Evolutionary conservation across 257 asterid genomes (phyloP), one percentile per base, ranked within the genome.

Genomic region (Lithospermum erythrorhizon): DNA sequence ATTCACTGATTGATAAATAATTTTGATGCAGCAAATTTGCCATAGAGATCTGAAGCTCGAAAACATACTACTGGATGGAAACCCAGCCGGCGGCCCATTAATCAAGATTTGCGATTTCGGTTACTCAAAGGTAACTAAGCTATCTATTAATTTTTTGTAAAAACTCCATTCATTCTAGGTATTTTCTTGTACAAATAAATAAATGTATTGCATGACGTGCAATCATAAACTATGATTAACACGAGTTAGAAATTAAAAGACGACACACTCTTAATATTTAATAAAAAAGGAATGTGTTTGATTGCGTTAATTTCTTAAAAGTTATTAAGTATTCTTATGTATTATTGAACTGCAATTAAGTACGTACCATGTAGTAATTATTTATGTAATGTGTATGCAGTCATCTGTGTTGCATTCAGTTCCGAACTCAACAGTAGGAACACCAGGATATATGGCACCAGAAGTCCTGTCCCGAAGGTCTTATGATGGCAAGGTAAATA

Each of bases 11-110:
- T 10, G 1, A 2, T 21, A 10, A 14, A 30, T 5, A 47, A 32
- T 51, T 60, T 21, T 19, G 17, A 16, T 75, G 70, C 83, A 84
- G 94, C 85, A 84, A 82, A 84, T 84, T 64, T 84, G 94, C 29
- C 94, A 84, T 53, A 68, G 94, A 66, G 89, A 84, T 78, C 68
- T 84, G 75, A 84, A 84, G 63, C 66, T 84, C 81, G 94, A 84
- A 61, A 82, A 84, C 48, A 84, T 85, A 10, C 72, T 84, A n/a
- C 66, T 84, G 48, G 89, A 84, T 72, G 94, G 85, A 72, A 82
- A 73, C 63, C 76, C 87, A 20, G 90, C 94, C 29, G n/a, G n/a
- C n/a, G n/a, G 27, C 27, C 90, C 87, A 6, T 85, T 89, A 61
- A 78, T 79, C 60, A 79, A 79, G 57, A 79, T 79, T 23, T 79